Evolutionary conservation across 805 yeast genomes (phyloP), one percentile per base, ranked within the genome.

Genomic region (Ogataea ganodermae): DNA sequence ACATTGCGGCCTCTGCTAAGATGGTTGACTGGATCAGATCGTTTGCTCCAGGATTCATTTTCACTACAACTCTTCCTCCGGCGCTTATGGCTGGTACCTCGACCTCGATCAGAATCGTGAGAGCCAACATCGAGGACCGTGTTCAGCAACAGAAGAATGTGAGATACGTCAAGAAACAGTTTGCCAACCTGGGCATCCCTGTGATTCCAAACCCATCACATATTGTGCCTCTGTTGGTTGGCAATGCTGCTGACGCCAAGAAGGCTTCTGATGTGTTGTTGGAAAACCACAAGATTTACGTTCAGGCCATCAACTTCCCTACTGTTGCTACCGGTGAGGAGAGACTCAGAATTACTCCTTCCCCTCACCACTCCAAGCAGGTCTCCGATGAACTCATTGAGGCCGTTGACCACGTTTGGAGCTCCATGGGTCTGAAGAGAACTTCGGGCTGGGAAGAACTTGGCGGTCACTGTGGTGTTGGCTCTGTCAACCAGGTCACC

Each of bases 241-340:
- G 99, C 56, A 91, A 90, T 63, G 97, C 99, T 8, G 86, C 83
- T 43, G 83, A 85, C 55, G 97, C 98, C 46, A 92, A 92, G 68
- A 73, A 73, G 50, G 98, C 98, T 8, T 87, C 96, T 18, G 99
- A 94, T 67, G 67, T 86, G 67, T 80, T 94, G 63, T 81, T 94
- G 75, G 79, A 85, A 54, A 82, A 86, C 60, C 86, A 90, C 71
- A 78, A 80, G 55, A 91, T 94, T 66, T 94, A 94, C 63, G 99
- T 95, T 38, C 99, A 94, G 73, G 97, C 98, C 39, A 94, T 94
- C 68, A 94, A 94, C 74, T 94, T 86, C 82, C 99, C 99, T 51
- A 94, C 99, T 20, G 99, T 94, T 51, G 85, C 97, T 16, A 83
- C 86, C 57, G 99, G 99, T 51, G 85, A 90, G 56, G 99, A 94